These are phyloP conservation scores for Yarrowia osloensis DNA, from an alignment of 805 yeast species.

Conservation along the genomic window DNA sequence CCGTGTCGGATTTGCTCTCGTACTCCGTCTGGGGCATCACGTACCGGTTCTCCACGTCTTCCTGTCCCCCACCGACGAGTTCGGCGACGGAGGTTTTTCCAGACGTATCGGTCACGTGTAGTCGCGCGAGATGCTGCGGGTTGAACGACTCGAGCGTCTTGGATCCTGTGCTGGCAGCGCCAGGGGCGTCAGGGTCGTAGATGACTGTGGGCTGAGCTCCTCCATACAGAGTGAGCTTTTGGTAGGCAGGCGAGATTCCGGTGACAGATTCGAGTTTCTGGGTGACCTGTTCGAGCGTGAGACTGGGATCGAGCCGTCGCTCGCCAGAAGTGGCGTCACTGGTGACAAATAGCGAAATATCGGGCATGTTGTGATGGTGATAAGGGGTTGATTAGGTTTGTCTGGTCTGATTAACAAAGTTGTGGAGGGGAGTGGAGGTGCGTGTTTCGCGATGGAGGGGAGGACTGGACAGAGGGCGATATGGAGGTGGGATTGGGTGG, in stretches of 20 bases:
- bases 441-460: neutral
- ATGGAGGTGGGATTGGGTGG: too few species aligned
- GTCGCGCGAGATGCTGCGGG: constrained; percentile 47
- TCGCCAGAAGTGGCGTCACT: constrained; percentile 71
- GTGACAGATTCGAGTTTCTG: constrained; percentile 65
- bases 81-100: constrained; percentile 1
- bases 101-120: constrained; percentile 52
- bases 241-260: constrained; percentile 66
- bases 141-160: constrained; percentile 37
- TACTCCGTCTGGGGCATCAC: constrained; percentile 63
- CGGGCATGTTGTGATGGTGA: constrained; percentile 37
- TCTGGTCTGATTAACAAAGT: neutral
- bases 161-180: constrained; percentile 31
- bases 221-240: constrained; percentile 42
- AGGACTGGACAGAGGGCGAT: too few species aligned
- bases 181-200: neutral
- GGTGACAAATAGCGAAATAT: constrained; percentile 59
- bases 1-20: constrained; percentile 60
- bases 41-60: constrained; percentile 40
- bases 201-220: constrained; percentile 29
- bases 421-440: neutral
- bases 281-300: constrained; percentile 59
- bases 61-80: constrained; percentile 38
- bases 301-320: constrained; percentile 60
- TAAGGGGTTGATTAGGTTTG: constrained; percentile 13